Percentiles rank a stretch among this genome's conserved stretches.
These are phyloP conservation scores for Fraxinus cuspidata DNA, from an alignment of 257 asterid genomes.

Conservation along the genomic window DNA sequence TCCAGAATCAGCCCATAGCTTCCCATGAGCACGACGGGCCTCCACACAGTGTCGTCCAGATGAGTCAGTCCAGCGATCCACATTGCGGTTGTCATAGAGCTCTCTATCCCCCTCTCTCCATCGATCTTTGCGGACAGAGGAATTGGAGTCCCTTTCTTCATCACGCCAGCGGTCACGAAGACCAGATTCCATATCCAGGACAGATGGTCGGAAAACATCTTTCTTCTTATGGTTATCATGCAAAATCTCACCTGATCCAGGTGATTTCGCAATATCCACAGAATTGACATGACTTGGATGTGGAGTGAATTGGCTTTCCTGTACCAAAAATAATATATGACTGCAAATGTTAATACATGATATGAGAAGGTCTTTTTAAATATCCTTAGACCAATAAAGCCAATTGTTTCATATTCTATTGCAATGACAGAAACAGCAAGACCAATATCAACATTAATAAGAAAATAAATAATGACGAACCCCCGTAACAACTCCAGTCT, in stretches of 20 bases:
- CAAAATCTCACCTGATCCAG: constrained; percentile 53
- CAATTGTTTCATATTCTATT: background rate
- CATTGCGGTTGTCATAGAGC: constrained; percentile 56
- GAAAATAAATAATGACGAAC: constrained; percentile 45
- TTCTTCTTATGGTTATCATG: constrained; percentile 67
- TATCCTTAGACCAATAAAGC: background rate
- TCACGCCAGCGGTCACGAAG: constrained; percentile 95
- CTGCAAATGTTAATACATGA: background rate
- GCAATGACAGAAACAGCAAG: background rate
- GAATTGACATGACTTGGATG: constrained; percentile 45
- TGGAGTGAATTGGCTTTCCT: constrained; percentile 60
- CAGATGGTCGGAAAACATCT: constrained; percentile 94
- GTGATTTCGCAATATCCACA: constrained; percentile 49
- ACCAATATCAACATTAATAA: constrained; percentile 12
- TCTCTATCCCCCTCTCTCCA: constrained; percentile 96
- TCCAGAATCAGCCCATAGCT: constrained; percentile 77
- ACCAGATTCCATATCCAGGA: constrained; percentile 72
- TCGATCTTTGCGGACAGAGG: constrained; percentile 69
- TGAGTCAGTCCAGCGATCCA: constrained; percentile 74
- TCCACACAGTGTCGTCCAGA: constrained; percentile 73
- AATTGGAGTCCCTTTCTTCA: constrained; percentile 91
- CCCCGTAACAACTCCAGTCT: constrained; percentile 61
- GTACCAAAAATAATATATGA: constrained; percentile 20
- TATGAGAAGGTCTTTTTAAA: background rate
- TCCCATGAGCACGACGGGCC: constrained; percentile 66